These are phyloP conservation scores for Laguncularia racemosa DNA, from an alignment of 345 rosid genomes.

Conservation along the genomic window DNA sequence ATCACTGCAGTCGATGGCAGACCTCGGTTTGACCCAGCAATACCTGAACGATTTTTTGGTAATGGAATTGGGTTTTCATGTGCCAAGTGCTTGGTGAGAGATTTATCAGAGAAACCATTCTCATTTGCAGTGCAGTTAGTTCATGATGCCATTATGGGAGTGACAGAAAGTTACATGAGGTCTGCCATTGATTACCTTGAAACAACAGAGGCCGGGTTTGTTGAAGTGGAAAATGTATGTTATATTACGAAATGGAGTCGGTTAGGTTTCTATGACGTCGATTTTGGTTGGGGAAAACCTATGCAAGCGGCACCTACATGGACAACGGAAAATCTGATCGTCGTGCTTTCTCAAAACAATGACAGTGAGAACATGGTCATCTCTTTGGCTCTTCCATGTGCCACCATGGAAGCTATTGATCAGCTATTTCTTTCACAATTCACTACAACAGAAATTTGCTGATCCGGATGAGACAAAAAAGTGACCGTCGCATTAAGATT, in stretches of 20 bases:
- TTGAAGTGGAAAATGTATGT: background rate
- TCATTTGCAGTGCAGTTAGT: background rate
- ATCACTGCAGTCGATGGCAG: background rate
- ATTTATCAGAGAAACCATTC: background rate
- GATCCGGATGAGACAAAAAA: too few species aligned
- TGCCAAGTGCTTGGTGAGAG: background rate
- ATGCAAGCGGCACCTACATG: background rate
- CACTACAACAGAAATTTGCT: too few species aligned
- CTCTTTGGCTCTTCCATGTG: too few species aligned
- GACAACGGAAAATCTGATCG: background rate
- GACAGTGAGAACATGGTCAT: too few species aligned
- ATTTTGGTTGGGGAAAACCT: background rate
- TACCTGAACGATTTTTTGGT: background rate
- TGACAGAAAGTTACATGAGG: background rate
- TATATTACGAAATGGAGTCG: background rate
- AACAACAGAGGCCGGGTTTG: background rate
- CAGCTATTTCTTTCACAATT: too few species aligned
- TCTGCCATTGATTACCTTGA: background rate
- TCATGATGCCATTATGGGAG: background rate
- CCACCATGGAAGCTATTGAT: too few species aligned
- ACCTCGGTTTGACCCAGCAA: background rate
- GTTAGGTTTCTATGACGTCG: background rate
- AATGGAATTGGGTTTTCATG: background rate
- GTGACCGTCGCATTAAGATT: too few species aligned
- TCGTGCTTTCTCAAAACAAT: background rate